Evolutionary conservation across 108 stramenopile genomes (phyloP), one percentile per base, ranked within the genome.

Genomic region (Skeletonema tropicum): DNA sequence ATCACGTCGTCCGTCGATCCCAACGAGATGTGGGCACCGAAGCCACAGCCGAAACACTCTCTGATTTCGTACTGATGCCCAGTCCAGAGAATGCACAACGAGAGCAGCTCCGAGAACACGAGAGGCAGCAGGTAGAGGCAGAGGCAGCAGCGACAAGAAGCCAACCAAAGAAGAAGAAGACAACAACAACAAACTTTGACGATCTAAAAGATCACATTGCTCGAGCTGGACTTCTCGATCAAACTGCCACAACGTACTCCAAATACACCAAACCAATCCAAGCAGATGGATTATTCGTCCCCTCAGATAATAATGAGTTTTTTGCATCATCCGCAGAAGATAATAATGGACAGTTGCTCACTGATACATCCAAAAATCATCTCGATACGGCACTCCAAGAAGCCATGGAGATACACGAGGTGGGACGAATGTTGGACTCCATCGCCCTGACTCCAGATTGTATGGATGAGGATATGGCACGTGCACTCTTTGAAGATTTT

Each of bases 401-500:
- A 42, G 88, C 89, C 26, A 84, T 79, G 71, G 75, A 75, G 10
- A 58, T 92, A 11, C 67, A 88, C 6, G 96, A 97, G 80, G 91
- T 97, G 9, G 85, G 86, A 13, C 70, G 92, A 14, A 87, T 88
- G 74, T 60, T 93, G 9, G 93, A 96, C 38, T 83, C 88, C n/a
- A 96, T 97, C 62, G 92, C 94, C 2, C 48, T 97, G 29, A 92
- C 89, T 12, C 64, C 89, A 8, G 96, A 96, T 49, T 92, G 90
- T 66, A 98, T 99, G 97, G 98, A 99, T 71, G 92, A 92, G 14
- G 97, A 99, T 68, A 85, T 99, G 59, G 92, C 92, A 12, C 65
- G 81, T n/a, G 96, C 94, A 14, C 71, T 99, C 30, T 95, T 95
- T 80, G 91, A 88, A 42, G 95, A 93, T 9, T 84, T 73, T 63